Percentiles rank a stretch among this genome's conserved stretches.
These are phyloP conservation scores for Cryptococcus wingfieldii DNA, from an alignment of 1,284 basidiomycete genomes.

Conservation along the genomic window DNA sequence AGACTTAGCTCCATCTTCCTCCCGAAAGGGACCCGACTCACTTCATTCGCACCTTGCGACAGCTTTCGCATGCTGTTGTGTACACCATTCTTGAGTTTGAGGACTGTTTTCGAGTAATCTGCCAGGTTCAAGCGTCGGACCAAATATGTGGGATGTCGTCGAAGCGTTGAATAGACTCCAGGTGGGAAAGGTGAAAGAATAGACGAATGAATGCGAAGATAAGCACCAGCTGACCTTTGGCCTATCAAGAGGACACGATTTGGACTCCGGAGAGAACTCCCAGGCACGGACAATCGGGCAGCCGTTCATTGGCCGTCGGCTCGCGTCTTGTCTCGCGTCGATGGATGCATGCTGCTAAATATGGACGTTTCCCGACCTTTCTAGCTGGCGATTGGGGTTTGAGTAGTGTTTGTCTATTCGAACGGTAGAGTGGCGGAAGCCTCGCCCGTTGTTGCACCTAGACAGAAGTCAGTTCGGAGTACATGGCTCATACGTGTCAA, in stretches of 20 bases:
- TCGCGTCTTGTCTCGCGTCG: too few relatives aligned
- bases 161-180: not conserved
- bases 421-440: too few relatives aligned
- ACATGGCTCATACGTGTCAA: too few relatives aligned
- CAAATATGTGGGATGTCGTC: not conserved
- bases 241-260: not conserved
- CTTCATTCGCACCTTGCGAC: slow-evolving; percentile 12
- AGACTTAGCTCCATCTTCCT: not conserved
- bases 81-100: slow-evolving; percentile 4
- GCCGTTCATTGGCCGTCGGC: too few relatives aligned
- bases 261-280: not conserved
- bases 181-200: not conserved
- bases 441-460: too few relatives aligned
- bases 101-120: not conserved
- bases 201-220: not conserved
- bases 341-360: too few relatives aligned
- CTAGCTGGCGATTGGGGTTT: too few relatives aligned
- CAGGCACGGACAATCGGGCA: too few relatives aligned
- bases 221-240: not conserved
- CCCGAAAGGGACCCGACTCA: slow-evolving; percentile 5
- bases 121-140: too few relatives aligned
- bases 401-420: too few relatives aligned
- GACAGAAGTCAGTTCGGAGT: too few relatives aligned
- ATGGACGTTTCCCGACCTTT: too few relatives aligned
- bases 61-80: slow-evolving; percentile 18